These are phyloP conservation scores for Nepenthes mirabilis DNA, from an alignment of 148 eudicot species.

Conservation along the genomic window DNA sequence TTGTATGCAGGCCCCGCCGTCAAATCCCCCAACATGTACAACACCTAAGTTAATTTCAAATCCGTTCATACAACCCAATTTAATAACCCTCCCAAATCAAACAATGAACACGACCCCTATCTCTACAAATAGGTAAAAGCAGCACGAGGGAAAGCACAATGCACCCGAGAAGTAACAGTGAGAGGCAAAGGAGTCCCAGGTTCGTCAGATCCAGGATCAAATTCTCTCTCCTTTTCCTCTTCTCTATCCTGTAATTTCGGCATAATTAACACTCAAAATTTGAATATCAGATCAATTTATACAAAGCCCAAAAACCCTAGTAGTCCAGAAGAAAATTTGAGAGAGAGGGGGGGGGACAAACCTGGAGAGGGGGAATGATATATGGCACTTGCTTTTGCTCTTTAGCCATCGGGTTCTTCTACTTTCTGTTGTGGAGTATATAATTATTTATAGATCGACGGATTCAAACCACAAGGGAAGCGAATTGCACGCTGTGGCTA, in stretches of 20 bases:
- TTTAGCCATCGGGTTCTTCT: slow-evolving; percentile 17
- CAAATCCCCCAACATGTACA: slow-evolving; percentile 94
- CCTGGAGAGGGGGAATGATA: slow-evolving; percentile 29
- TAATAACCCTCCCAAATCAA: neutral
- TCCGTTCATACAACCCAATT: neutral
- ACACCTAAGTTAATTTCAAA: slow-evolving; percentile 41
- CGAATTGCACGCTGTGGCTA: too few relatives aligned
- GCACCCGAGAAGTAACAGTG: slow-evolving; percentile 86
- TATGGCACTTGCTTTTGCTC: slow-evolving; percentile 25
- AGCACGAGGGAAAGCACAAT: neutral
- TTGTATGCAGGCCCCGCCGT: slow-evolving; percentile 66
- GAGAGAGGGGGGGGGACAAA: slow-evolving; percentile 12
- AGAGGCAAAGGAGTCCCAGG: slow-evolving; percentile 73
- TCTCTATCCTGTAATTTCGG: slow-evolving; percentile 40
- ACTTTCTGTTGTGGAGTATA: neutral
- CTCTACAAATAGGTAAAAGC: neutral
- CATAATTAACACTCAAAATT: slow-evolving; percentile 11
- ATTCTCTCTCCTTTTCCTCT: slow-evolving; percentile 45
- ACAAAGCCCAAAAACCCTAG: neutral
- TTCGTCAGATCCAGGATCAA: slow-evolving; percentile 54
- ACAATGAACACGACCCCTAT: neutral
- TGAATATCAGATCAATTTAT: slow-evolving; percentile 16
- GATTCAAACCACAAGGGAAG: slow-evolving; percentile 1
- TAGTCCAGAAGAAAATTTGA: neutral
- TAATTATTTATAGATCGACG: neutral